Evolutionary conservation across 768 basidiomycete genomes (phyloP).

Genomic region (Mycena olivaceomarginata): DNA sequence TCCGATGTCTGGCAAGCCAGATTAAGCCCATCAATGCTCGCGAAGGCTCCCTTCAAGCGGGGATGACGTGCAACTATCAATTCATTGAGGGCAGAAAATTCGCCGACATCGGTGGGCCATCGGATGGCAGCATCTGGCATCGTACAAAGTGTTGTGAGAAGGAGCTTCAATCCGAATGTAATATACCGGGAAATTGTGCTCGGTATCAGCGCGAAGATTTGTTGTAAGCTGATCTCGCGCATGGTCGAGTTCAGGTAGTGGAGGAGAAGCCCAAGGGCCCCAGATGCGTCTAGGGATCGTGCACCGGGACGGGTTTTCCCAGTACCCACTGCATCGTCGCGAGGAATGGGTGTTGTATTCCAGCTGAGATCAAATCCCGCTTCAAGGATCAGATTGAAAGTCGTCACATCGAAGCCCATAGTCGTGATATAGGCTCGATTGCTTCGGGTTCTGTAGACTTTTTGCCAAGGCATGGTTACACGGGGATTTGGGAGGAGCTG

Average conservation of each 20-base stretch:
- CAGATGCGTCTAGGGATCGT: no score
- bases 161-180: background rate
- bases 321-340: no score
- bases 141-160: background rate
- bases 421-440: no score
- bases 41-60: background rate
- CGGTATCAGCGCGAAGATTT: background rate
- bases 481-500: no score
- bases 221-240: background rate
- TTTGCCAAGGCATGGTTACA: no score
- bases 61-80: background rate
- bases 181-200: background rate
- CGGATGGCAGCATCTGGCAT: background rate
- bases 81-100: background rate
- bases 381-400: background rate
- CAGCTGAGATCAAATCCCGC: background rate
- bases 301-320: no score
- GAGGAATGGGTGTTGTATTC: background rate
- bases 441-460: no score
- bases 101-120: background rate
- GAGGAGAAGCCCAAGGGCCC: no score
- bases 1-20: no score
- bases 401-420: background rate
- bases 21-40: background rate
- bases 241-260: no score